Evolutionary conservation across 2,329 filamentous ascomycete species (phyloP).

Genomic region (Talaromyces sp.): DNA sequence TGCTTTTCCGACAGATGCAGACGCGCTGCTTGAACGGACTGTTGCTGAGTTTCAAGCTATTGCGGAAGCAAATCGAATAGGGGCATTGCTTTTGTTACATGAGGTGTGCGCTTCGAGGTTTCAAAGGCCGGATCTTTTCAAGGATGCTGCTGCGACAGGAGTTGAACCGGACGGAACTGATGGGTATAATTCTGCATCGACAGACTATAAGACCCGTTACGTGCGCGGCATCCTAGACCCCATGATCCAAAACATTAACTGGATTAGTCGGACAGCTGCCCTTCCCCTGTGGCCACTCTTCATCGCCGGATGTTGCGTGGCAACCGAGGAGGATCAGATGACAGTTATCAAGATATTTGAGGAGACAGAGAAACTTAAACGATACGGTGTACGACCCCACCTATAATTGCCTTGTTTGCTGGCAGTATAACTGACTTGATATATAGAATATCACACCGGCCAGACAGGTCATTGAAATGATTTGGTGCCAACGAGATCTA

Average conservation of each 20-base stretch:
- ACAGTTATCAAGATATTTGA: constrained; percentile 28
- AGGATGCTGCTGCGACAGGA: neutral
- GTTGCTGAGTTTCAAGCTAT: constrained; percentile 25
- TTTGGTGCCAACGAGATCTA: constrained; percentile 31
- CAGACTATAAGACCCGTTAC: constrained; percentile 15
- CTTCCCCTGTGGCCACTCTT: constrained; percentile 32
- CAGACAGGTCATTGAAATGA: constrained; percentile 30
- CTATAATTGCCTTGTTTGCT: too few relatives aligned
- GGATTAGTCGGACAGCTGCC: constrained; percentile 28
- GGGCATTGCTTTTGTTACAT: constrained; percentile 26
- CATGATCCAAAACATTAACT: constrained; percentile 23
- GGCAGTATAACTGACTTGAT: too few relatives aligned
- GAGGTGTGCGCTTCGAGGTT: constrained; percentile 23
- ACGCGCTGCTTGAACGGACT: neutral
- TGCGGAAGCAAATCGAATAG: constrained; percentile 28
- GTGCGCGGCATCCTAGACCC: constrained; percentile 24
- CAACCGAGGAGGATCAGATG: constrained; percentile 25
- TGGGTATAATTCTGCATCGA: neutral
- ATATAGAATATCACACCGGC: constrained; percentile 29
- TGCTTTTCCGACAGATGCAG: neutral
- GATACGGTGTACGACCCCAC: constrained; percentile 26
- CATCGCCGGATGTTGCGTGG: constrained; percentile 29
- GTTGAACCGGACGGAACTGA: neutral
- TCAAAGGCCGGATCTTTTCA: constrained; percentile 11
- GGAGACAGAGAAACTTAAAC: constrained; percentile 24